phyloP scores from a whole-genome alignment of 2,329 filamentous ascomycete species.

The Fusarium bactridioides region DNA sequence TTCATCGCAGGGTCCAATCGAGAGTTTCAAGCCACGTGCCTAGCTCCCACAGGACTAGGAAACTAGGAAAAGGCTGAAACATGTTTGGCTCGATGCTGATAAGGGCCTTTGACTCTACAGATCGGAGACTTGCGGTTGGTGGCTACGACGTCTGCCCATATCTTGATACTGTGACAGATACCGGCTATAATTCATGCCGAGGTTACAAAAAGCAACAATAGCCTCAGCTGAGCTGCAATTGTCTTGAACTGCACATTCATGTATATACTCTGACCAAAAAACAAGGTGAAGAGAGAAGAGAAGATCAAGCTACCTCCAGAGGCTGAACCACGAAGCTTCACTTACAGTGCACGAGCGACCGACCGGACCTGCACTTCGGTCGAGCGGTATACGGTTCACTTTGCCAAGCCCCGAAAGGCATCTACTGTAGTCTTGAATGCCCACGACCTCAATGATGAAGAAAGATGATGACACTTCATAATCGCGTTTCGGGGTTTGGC shows the following conservation, averaged over 20 bases:
- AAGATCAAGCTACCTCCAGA: not conserved
- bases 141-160: not conserved
- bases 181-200: not conserved
- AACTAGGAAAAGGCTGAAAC: not conserved
- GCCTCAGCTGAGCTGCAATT: not conserved
- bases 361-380: not conserved
- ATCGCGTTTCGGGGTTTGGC: not conserved
- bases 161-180: not conserved
- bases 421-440: not conserved
- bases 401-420: not conserved
- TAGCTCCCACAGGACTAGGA: not conserved
- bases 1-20: not conserved
- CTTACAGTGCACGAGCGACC: not conserved
- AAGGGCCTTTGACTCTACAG: not conserved
- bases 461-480: not conserved
- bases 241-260: not conserved
- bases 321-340: not conserved
- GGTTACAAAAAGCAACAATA: not conserved
- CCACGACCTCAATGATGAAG: not conserved
- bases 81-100: not conserved
- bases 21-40: conserved; percentile 8
- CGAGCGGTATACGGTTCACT: not conserved
- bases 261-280: not conserved
- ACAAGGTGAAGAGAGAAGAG: not conserved
- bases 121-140: not conserved